These are phyloP conservation scores for Pleurotus ostreatus DNA, from an alignment of 768 basidiomycete species.

Conservation along the genomic window DNA sequence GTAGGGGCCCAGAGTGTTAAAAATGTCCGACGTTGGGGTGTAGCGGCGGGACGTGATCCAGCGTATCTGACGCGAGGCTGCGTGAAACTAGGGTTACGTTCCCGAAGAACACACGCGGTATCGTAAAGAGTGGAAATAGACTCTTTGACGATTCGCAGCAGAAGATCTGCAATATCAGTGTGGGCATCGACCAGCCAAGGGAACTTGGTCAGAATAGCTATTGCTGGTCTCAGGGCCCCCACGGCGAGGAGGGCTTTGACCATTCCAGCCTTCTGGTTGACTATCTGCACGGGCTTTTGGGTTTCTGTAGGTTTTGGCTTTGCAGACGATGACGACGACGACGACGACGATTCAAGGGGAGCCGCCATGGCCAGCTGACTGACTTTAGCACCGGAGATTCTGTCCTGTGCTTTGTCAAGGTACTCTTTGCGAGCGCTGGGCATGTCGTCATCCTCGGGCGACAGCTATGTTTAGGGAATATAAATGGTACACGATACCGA, in stretches of 20 bases:
- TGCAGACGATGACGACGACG: constrained; percentile 17
- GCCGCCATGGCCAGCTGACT: constrained; percentile 85
- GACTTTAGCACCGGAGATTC: constrained; percentile 63
- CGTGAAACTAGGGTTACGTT: constrained; percentile 57
- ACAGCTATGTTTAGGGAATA: constrained; percentile 44
- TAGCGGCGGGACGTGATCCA: constrained; percentile 45
- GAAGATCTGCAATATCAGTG: constrained; percentile 81
- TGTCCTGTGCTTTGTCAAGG: constrained; percentile 53
- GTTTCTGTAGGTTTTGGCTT: constrained; percentile 37
- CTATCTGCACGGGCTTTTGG: constrained; percentile 33
- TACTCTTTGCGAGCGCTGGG: constrained; percentile 62
- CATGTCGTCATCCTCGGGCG: constrained; percentile 78
- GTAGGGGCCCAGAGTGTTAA: constrained; percentile 78
- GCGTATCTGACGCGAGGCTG: constrained; percentile 65
- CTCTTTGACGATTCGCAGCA: constrained; percentile 69
- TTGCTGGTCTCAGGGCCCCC: constrained; percentile 75
- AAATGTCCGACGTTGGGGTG: constrained; percentile 54
- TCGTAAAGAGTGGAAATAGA: constrained; percentile 72
- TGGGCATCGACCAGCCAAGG: constrained; percentile 83
- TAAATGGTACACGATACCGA: background rate
- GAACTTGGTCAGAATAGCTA: constrained; percentile 76
- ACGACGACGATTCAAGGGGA: constrained; percentile 57
- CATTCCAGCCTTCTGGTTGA: constrained; percentile 80
- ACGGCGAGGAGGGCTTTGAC: constrained; percentile 78
- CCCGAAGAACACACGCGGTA: constrained; percentile 45